Base-by-base conservation (phyloP, 805 yeast genomes). In the Grigorovia humatica region DNA sequence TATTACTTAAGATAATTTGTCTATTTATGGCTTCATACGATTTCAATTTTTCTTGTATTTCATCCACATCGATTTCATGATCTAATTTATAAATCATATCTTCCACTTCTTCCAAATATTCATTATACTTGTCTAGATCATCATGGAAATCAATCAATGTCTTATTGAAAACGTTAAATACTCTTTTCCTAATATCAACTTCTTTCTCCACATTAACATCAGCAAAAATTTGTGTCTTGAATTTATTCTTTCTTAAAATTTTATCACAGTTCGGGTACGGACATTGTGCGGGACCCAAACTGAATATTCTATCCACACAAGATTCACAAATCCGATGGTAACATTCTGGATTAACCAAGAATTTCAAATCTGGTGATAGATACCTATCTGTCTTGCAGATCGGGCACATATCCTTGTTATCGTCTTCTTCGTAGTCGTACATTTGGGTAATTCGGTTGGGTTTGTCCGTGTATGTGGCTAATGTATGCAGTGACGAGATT, bases 251-350 rank as follows among this genome's bases (percentile, higher is more conserved):
- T 58, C 99, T 74, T 55, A 93, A 72, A 11, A 83, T 87, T 72
- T 85, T 88, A 52, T 83, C 89, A 72, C 99, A 93, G 49, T 83
- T 82, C 4, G 89, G 85, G 66, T 90, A 91, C 1, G 99, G 99
- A 66, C 99, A 93, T 19, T 90, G 93, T 0, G 96, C 93, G 0
- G 99, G 99, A 2, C 99, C 99, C 48, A 85, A 72, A 7, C 96
- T 81, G 65, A 87, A 93, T 50, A 93, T 90, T 57, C 99, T 78
- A 68, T 93, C 98, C 44, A 91, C 98, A 70, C 99, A 93, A 1
- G 95, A 82, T 59, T 85, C 97, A 71, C 99, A 93, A 68, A 93
- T 91, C 74, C 88, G 91, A 66, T 93, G 99, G 65, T 93, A 93
- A 70, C 99, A 93, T 67, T 93, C 99, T 0, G 98, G 96, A 61